Evolutionary conservation across 1,284 basidiomycete genomes (phyloP), one percentile per base, ranked within the genome.

Genomic region (Cutaneotrichosporon spelunceum): DNA sequence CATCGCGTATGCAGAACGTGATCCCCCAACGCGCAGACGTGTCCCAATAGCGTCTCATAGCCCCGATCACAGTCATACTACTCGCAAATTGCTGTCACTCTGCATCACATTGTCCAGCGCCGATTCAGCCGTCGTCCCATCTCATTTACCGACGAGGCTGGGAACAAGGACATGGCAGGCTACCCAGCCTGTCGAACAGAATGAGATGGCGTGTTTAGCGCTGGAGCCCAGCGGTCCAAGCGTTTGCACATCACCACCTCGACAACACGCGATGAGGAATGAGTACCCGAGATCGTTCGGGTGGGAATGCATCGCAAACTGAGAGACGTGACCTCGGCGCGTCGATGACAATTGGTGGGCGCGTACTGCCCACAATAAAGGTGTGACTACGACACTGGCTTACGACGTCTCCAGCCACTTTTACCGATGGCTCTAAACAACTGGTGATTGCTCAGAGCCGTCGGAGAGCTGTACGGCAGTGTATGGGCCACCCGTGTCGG

Each of bases 1-100:
- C 45, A 48, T 48, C 45, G 48, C 48, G 48, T 49, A 49, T 49
- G 27, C 48, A 49, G 29, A 49, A 49, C 48, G 48, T 49, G 26
- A 42, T 39, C 39, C 39, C 6, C 19, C 39, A 42, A 7, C 19
- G 39, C 39, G 39, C 19, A 10, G 13, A 39, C 36, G 36, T 19
- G 11, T 39, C 36, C 36, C 36, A 19, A 39, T 39, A 13, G 11
- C 36, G 16, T 14, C 16, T 39, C 36, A 39, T 39, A 39, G 39
- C 19, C 19, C 4, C 39, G 39, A 42, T 42, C 39, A 42, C 39
- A 42, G 13, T 19, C 36, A 39, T 39, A 39, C 39, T n/a, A 8
- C 16, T n/a, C n/a, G n/a, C n/a, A n/a, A n/a, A n/a, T n/a, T n/a
- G n/a, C n/a, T n/a, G n/a, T n/a, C n/a, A n/a, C 39, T 42, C 19